phyloP scores from a whole-genome alignment of 192 early-diverging fungal genomes.

The Umbelopsis sp. region DNA sequence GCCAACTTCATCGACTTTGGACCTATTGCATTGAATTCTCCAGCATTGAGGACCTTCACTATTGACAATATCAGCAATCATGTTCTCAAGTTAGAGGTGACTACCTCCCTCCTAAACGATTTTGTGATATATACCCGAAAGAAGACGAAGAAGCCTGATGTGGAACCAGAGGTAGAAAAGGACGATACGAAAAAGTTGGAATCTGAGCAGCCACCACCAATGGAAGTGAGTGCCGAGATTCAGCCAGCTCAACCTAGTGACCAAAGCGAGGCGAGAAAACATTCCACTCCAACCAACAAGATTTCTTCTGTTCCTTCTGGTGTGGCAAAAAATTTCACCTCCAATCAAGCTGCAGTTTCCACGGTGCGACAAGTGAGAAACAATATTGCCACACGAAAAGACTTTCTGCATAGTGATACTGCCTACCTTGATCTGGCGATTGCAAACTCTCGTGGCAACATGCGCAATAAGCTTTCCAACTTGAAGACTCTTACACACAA shows the following conservation, averaged over 20 bases:
- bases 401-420: conserved; percentile 9
- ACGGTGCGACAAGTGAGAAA: neutral
- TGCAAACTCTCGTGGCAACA: neutral
- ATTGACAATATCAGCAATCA: conserved; percentile 83
- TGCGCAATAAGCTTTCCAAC: neutral
- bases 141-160: conserved; percentile 14
- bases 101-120: conserved; percentile 47
- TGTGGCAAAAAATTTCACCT: neutral
- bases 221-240: neutral
- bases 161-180: conserved; percentile 30
- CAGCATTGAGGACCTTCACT: conserved; percentile 73
- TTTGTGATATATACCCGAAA: conserved; percentile 36
- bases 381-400: conserved; percentile 1
- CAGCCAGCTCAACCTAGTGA: neutral
- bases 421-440: conserved; percentile 28
- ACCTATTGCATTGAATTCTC: conserved; percentile 78
- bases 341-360: conserved; percentile 1
- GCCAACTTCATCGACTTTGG: conserved; percentile 98
- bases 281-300: neutral
- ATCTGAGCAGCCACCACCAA: neutral
- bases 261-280: neutral
- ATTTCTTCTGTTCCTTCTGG: conserved; percentile 10
- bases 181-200: neutral
- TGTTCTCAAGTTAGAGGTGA: conserved; percentile 46
- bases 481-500: neutral